A percentile compares a stretch with the other conserved stretches of the same genome.
Conservation (phyloP, 768 basidiomycete genomes). For the Trametes cinnabarina region DNA sequence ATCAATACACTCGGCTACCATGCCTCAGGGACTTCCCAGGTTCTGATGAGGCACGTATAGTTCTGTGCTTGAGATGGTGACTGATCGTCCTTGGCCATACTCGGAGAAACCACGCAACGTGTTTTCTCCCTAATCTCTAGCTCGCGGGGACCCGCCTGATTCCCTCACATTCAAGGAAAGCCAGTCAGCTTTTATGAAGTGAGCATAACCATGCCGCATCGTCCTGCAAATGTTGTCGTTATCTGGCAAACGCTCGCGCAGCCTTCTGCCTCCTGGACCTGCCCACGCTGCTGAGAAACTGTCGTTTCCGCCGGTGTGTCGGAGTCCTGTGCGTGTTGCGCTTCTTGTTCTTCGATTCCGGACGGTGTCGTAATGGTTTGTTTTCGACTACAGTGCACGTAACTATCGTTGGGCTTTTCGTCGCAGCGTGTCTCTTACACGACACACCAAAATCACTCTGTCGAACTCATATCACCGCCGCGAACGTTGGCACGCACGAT, state of each 20-base stretch:
- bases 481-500: slow-evolving; percentile 10
- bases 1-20: slow-evolving; percentile 7
- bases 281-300: slow-evolving; percentile 13
- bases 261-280: slow-evolving; percentile 1
- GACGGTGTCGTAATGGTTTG: slow-evolving; percentile 15
- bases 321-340: background rate
- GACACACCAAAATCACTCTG: background rate
- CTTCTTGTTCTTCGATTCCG: slow-evolving; percentile 4
- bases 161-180: background rate
- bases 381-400: slow-evolving; percentile 7
- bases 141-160: background rate
- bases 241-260: slow-evolving; percentile 9
- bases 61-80: background rate
- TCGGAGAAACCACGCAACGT: slow-evolving; percentile 9
- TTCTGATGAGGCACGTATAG: slow-evolving; percentile 7
- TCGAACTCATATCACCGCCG: background rate
- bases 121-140: slow-evolving; percentile 7
- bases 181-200: background rate
- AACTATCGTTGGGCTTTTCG: background rate
- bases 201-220: background rate
- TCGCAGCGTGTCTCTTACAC: slow-evolving; percentile 4
- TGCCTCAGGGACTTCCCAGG: background rate
- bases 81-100: slow-evolving; percentile 15
- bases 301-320: slow-evolving; percentile 12
- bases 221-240: slow-evolving; percentile 9